Evolutionary conservation across 768 basidiomycete genomes (phyloP).

Genomic region (Pholiota microspora): DNA sequence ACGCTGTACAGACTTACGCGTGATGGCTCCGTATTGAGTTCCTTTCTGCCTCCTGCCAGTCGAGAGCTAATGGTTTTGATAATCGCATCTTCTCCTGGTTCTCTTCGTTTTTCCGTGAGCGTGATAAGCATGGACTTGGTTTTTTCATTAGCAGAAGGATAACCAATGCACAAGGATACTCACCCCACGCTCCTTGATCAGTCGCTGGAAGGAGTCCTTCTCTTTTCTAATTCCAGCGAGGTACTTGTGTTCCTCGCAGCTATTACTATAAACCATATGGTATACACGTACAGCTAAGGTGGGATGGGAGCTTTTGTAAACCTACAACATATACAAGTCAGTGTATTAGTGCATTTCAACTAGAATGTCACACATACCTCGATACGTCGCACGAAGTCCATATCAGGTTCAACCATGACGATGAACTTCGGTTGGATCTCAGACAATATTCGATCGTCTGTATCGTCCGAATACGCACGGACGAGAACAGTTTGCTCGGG

Average conservation of each 20-base stretch:
- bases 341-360: not conserved
- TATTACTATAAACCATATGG: conserved; percentile 92
- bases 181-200: conserved; percentile 92
- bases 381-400: conserved; percentile 88
- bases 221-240: conserved; percentile 85
- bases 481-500: conserved; percentile 83
- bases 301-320: conserved; percentile 82
- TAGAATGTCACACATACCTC: conserved; percentile 55
- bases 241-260: conserved; percentile 95
- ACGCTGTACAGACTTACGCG: conserved; percentile 36
- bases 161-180: conserved; percentile 26
- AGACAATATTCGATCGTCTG: conserved; percentile 83
- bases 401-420: conserved; percentile 90
- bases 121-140: conserved; percentile 86
- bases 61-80: conserved; percentile 84
- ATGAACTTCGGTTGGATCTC: conserved; percentile 91
- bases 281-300: conserved; percentile 87
- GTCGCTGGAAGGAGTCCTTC: conserved; percentile 88
- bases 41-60: conserved; percentile 81
- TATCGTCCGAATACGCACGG: conserved; percentile 87
- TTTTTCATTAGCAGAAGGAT: not conserved
- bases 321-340: conserved; percentile 39
- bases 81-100: conserved; percentile 51
- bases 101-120: conserved; percentile 60
- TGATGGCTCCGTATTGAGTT: conserved; percentile 62